A percentile compares a stretch with the other conserved stretches of the same genome.
These are phyloP conservation scores for Gastrodia elata DNA, from an alignment of 106 monocot species.

Conservation along the genomic window DNA sequence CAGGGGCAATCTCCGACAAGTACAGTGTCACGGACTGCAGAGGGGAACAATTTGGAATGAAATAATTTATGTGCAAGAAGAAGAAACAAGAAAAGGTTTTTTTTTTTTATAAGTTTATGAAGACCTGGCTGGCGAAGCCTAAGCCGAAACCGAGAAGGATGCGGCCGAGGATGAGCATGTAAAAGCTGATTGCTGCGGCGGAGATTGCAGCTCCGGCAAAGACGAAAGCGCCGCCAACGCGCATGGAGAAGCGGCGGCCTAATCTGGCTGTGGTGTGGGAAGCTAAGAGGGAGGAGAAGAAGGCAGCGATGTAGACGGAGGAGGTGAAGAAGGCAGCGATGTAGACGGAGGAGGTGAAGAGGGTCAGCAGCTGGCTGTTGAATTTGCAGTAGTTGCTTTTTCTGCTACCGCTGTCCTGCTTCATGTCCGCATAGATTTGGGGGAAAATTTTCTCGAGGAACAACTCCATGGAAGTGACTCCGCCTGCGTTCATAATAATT, in stretches of 20 bases:
- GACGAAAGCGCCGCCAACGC: background rate
- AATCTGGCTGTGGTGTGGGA: background rate
- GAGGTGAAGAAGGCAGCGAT: constrained; percentile 24
- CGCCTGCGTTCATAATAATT: too few relatives aligned
- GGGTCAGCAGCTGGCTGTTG: background rate
- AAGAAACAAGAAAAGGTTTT: too few relatives aligned
- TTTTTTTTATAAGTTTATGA: background rate
- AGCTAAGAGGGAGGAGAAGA: constrained; percentile 1
- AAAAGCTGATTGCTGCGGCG: background rate
- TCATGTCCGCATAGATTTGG: background rate
- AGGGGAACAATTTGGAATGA: background rate
- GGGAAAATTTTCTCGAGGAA: background rate
- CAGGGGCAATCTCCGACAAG: constrained; percentile 31
- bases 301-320: constrained; percentile 27
- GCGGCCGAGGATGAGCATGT: constrained; percentile 1
- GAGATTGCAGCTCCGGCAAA: constrained; percentile 2
- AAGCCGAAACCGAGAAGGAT: constrained; percentile 10
- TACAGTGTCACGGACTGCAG: constrained; percentile 33
- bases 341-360: constrained; percentile 9
- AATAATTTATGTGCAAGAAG: background rate
- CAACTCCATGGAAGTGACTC: background rate
- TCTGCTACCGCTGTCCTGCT: background rate
- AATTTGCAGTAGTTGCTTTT: constrained; percentile 6
- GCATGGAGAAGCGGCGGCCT: constrained; percentile 3
- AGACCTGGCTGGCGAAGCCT: constrained; percentile 14